A percentile compares a stretch with the other conserved stretches of the same genome.
Conservation (phyloP, 768 basidiomycete species). For the Russula sp. region DNA sequence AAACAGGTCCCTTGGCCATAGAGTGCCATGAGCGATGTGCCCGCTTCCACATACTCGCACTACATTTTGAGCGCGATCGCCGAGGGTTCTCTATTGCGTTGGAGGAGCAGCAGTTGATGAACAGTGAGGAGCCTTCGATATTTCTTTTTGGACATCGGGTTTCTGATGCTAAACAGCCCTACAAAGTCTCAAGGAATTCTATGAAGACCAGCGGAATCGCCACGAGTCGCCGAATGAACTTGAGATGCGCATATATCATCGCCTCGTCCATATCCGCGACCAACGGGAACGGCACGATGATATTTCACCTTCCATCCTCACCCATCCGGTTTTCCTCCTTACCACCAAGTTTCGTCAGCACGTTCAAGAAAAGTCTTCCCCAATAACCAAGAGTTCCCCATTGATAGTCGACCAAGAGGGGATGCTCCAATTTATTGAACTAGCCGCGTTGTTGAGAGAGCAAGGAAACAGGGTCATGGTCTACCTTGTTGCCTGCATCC, state of each 20-base stretch:
- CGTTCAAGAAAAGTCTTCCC: constrained; percentile 73
- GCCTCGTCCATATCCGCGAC: constrained; percentile 85
- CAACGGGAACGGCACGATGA: constrained; percentile 68
- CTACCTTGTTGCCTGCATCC: constrained; percentile 82
- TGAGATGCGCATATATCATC: constrained; percentile 94
- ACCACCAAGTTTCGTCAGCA: constrained; percentile 74
- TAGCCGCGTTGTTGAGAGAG: constrained; percentile 55
- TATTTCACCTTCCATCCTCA: constrained; percentile 58
- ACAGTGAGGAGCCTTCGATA: constrained; percentile 49
- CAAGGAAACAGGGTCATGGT: constrained; percentile 65
- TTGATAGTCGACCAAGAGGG: constrained; percentile 56
- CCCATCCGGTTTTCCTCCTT: constrained; percentile 71
- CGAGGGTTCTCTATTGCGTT: constrained; percentile 53
- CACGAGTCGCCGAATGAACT: constrained; percentile 78
- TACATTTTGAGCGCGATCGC: constrained; percentile 57
- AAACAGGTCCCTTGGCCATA: constrained; percentile 68
- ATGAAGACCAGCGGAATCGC: constrained; percentile 65
- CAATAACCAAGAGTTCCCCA: constrained; percentile 60
- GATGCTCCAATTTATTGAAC: constrained; percentile 60
- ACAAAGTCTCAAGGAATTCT: constrained; percentile 88
- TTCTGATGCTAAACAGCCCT: constrained; percentile 50
- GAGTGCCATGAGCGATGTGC: constrained; percentile 92
- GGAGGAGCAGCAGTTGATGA: constrained; percentile 88
- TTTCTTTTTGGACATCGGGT: neutral
- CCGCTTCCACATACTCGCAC: constrained; percentile 82